Evolutionary conservation across 352 stramenopile genomes (phyloP), one percentile per base, ranked within the genome.

Genomic region (Globisporangium paroecandrum): DNA sequence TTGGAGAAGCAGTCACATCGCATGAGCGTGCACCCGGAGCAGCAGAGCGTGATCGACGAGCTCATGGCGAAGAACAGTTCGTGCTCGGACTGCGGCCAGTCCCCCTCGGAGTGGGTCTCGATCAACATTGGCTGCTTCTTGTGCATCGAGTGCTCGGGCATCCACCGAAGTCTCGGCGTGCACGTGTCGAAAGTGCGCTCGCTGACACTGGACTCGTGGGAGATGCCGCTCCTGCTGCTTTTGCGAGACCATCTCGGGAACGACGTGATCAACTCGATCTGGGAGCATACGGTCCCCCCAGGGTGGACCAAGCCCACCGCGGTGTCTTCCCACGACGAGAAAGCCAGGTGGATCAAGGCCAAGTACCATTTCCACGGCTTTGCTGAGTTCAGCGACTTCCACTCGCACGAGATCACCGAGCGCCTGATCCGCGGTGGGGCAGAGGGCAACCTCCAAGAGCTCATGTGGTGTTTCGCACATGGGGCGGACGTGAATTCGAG

Each of bases 181-280:
- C 97, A 99, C 79, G 91, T 99, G 34, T 99, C 94, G 47, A 99
- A 99, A 77, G 93, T 99, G 49, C 82, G 95, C n/a, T 97, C 90
- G 34, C 68, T 98, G 18, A 79, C 82, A 4, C 77, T 98, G 25
- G 92, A 98, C 69, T 94, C 87, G 25, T 96, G 90, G 89, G 88
- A 96, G 57, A 91, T 96, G 84, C 62, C 78, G 6, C 71, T 94
- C 5, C 65, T 96, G 12, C 34, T 74, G 4, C 72, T 96, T 4
- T 58, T 96, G 9, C 77, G 81, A 4, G 81, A 93, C 15, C 72
- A 89, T 32, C 66, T 96, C 6, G 88, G 88, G 15, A 96, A 96
- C 64, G 68, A 77, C 6, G 70, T 66, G 3, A 79, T 94, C 24
- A 96, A 96, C 65, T 63, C 63, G 20, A 70, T 91, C 13, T 94